Conservation (phyloP, 768 basidiomycete genomes). For the Piloderma croceum region DNA sequence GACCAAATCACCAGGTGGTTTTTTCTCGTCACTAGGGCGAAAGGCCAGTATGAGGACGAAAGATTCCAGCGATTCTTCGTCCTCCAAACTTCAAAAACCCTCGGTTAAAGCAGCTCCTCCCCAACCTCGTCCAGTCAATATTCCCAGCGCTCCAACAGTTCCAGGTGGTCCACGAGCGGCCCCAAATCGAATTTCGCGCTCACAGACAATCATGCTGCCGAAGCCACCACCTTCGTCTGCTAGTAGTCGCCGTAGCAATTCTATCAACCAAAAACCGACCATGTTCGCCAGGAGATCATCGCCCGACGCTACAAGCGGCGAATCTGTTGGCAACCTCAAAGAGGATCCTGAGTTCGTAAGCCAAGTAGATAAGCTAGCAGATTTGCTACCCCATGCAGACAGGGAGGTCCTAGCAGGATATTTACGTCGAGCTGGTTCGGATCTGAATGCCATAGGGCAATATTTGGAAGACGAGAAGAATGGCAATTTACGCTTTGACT, state of each 20-base stretch:
- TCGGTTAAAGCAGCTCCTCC: conserved; percentile 11
- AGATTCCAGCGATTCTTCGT: conserved; percentile 7
- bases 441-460: conserved; percentile 81
- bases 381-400: conserved; percentile 70
- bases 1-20: conserved; percentile 47
- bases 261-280: conserved; percentile 23
- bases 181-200: conserved; percentile 55
- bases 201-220: conserved; percentile 59
- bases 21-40: conserved; percentile 71
- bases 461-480: conserved; percentile 83
- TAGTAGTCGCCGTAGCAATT: conserved; percentile 23
- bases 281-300: too few species aligned
- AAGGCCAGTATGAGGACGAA: conserved; percentile 51
- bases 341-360: conserved; percentile 48
- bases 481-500: conserved; percentile 44
- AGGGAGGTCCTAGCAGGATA: conserved; percentile 63
- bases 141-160: conserved; percentile 42
- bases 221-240: conserved; percentile 25
- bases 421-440: conserved; percentile 67
- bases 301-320: conserved; percentile 2
- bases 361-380: conserved; percentile 67
- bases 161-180: conserved; percentile 74
- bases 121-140: conserved; percentile 26
- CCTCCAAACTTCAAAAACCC: background rate
- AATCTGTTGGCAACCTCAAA: conserved; percentile 3